Evolutionary conservation across 1,284 basidiomycete species (phyloP), one percentile per base, ranked within the genome.

Genomic region (Cryptococcus sp.): DNA sequence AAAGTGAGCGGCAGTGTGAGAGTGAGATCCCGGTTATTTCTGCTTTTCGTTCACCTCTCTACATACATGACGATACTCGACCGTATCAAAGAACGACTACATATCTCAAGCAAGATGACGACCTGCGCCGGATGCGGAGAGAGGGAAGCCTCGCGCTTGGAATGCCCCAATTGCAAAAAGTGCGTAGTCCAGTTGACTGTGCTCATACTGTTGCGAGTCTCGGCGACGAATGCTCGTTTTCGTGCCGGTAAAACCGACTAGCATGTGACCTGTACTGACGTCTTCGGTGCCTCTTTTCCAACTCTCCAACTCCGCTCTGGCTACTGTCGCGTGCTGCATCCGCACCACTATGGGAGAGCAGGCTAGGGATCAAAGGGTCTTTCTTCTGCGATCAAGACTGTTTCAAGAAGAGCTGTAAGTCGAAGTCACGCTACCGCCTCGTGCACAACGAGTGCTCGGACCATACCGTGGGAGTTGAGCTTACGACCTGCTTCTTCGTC

Each of bases 381-480:
- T 80, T 76, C 68, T 80, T 80, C 73, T 79, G 78, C 59, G 77
- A 79, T 60, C 79, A 80, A 62, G 73, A 70, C 40, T 80, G 79
- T 62, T 80, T 80, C 72, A 80, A 80, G 70, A 72, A 70, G 59
- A 78, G 69, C 65, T 80, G 79, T 79, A 58, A 67, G 78, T 67
- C 15, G 7, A n/a, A 2, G 15, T 13, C 45, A 7, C 35, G 17
- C 8, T 25, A 35, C 31, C 13, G 31, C 13, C 31, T 35, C 31
- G 31, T 5, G 31, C 31, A 35, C 31, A 10, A 13, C 5, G 13
- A 10, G 31, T 35, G 31, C 31, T 35, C 31, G 31, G 31, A 35
- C 31, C 31, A 35, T 3, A 35, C 31, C n/a, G 23, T 11, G 39
- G 19, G 17, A 16, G 5, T 42, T 40, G 50, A 23, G 45, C n/a